Base-by-base conservation (phyloP, 2,329 filamentous ascomycete genomes). In the Fusarium anthophilum region DNA sequence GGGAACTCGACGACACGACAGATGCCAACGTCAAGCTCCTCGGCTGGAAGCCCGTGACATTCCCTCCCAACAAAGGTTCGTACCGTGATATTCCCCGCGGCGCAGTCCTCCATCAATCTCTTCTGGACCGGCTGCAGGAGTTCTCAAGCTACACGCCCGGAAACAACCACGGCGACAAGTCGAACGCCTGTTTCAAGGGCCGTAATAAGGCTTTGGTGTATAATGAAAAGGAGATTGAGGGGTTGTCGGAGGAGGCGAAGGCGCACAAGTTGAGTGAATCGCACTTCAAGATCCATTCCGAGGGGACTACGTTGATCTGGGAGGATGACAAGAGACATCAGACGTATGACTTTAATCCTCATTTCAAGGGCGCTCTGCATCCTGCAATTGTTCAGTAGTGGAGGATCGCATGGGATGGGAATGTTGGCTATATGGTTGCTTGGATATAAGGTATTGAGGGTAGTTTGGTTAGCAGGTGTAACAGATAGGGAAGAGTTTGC, bases 41-140 rank as follows among this genome's bases (percentile, higher is more conserved):
- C 26, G 69, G 69, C 12, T 71, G 69, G 69, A 67, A 71, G n/a
- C 61, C 68, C 15, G 74, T 82, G 7, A 80, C 81, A 35, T 84
- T 83, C 60, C 83, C 82, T 6, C 81, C 83, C 35, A 84, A 85
- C 72, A 75, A 53, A 15, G 83, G 83, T 13, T 66, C 72, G 4
- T 69, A 79, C 7, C 82, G 83, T 10, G 84, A 85, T 39, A 84
- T 85, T 20, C 83, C 83, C 0, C 72, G 66, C 14, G 80, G 84
- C 41, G 83, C 84, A 1, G 81, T 83, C 1, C 65, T 85, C 0
- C 84, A 85, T 41, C 81, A 82, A 55, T 84, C 82, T 18, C 66
- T 84, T 7, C 37, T 83, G 11, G 81, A 80, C 76, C 77, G 83
- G 26, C 74, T 84, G 77, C 82, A 24, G 72, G 81, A 56, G 5